Base-by-base conservation (phyloP, 2,329 filamentous ascomycete genomes). In the Myriosclerotinia duriaeana region DNA sequence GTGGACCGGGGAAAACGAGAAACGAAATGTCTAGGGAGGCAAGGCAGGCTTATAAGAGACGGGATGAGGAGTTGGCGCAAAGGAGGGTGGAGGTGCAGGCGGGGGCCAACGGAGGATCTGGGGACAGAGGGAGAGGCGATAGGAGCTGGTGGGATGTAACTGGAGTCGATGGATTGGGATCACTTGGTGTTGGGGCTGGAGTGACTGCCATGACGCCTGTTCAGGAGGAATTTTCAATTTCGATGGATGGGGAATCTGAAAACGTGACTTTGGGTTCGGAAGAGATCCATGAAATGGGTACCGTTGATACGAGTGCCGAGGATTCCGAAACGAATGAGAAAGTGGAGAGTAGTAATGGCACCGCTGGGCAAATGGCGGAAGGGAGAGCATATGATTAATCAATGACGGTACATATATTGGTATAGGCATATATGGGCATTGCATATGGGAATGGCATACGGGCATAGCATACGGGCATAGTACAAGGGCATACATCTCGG, bases 21-120 rank as follows among this genome's bases (percentile, higher is more conserved):
- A 83, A 85, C 68, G 83, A 86, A 71, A 81, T 84, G 80, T 77
- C 79, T 14, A 76, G 82, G 54, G 83, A 86, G 66, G 80, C 82
- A 2, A 76, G 79, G 66, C 76, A 79, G 22, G 84, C 84, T 12
- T 79, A 82, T 66, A 73, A 76, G 66, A 77, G 85, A 54, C 77
- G 84, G 42, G 80, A 84, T 8, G 78, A 79, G 67, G 85, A 86
- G 72, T 72, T 79, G 38, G 77, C 75, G 5, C 77, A 73, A 50
- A 78, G 68, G 73, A 78, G 72, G 71, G 75, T 20, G 69, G 75
- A 70, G 67, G 68, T 12, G 22, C 69, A 67, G n/a, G 26, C 48
- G 15, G 53, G 68, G 30, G 30, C 30, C 38, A 68, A 42, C 12
- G 66, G 59, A 58, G 63, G 65, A 66, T 59, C 61, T 6, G 54